Evolutionary conservation across 2,329 filamentous ascomycete species (phyloP).

Genomic region (Xylaria sp.): DNA sequence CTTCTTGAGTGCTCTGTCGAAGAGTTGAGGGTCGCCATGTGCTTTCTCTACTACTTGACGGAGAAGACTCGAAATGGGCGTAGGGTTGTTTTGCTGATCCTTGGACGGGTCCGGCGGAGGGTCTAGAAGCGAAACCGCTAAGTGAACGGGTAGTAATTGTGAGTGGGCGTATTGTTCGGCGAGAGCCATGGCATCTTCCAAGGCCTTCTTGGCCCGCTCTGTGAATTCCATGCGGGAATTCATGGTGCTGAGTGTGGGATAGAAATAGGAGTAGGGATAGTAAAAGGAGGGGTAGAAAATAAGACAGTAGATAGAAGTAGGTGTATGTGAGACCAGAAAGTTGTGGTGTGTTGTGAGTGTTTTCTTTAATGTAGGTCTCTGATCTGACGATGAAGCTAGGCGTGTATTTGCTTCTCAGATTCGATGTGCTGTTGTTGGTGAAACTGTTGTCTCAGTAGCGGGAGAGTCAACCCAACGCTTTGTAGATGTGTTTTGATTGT

Average conservation of each 20-base stretch:
- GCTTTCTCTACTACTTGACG: conserved; percentile 94
- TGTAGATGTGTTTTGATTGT: conserved; percentile 8
- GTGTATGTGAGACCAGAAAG: conserved; percentile 27
- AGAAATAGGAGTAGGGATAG: conserved; percentile 12
- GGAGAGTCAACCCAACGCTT: background rate
- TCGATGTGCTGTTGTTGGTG: background rate
- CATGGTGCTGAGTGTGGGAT: conserved; percentile 61
- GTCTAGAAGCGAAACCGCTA: conserved; percentile 84
- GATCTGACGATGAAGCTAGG: too few relatives aligned
- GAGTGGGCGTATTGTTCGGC: conserved; percentile 92
- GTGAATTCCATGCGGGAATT: conserved; percentile 89
- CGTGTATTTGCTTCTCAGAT: background rate
- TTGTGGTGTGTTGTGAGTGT: conserved; percentile 11
- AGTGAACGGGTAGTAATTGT: conserved; percentile 89
- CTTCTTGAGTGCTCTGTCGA: conserved; percentile 93
- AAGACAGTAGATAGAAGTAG: background rate
- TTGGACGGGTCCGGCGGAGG: conserved; percentile 80
- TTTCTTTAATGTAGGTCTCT: too few relatives aligned
- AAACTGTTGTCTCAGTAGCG: background rate
- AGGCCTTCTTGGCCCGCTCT: conserved; percentile 88
- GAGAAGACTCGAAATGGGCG: conserved; percentile 80
- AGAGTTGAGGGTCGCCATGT: conserved; percentile 88
- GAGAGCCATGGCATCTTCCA: conserved; percentile 87
- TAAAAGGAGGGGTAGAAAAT: background rate
- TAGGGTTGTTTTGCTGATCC: conserved; percentile 81